Conservation (phyloP, 192 early-diverging fungal species). For the Dissophora ornata region DNA sequence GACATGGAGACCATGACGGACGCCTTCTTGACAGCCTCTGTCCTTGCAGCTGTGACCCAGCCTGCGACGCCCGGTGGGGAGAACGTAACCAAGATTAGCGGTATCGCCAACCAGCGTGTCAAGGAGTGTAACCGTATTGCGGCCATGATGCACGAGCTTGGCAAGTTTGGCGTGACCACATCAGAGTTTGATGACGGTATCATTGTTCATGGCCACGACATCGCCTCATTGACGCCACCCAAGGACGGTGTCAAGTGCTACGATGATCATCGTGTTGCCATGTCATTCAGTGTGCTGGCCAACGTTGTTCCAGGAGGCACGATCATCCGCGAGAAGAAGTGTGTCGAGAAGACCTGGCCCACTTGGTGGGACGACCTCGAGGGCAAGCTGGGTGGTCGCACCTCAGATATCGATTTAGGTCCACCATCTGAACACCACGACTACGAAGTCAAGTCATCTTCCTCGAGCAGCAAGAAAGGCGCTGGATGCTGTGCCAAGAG, state of each 20-base stretch:
- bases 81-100: slow-evolving; percentile 85
- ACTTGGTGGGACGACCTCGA: slow-evolving; percentile 98
- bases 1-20: slow-evolving; percentile 99
- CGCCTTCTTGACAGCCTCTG: slow-evolving; percentile 96
- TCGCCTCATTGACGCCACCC: slow-evolving; percentile 61
- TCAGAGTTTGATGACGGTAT: slow-evolving; percentile 92
- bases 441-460: slow-evolving; percentile 28
- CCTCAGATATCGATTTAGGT: slow-evolving; percentile 67
- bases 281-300: slow-evolving; percentile 92
- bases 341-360: slow-evolving; percentile 99
- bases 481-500: slow-evolving; percentile 19
- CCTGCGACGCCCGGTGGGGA: slow-evolving; percentile 55
- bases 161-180: slow-evolving; percentile 86
- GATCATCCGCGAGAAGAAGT: slow-evolving; percentile 91
- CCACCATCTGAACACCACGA: slow-evolving; percentile 38
- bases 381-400: slow-evolving; percentile 75
- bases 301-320: slow-evolving; percentile 79
- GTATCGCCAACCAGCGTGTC: slow-evolving; percentile 97
- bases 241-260: slow-evolving; percentile 88
- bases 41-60: slow-evolving; percentile 89
- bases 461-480: slow-evolving; percentile 11
- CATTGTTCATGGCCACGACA: slow-evolving; percentile 76
- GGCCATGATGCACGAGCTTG: slow-evolving; percentile 94
- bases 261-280: slow-evolving; percentile 98
- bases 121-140: slow-evolving; percentile 99